Percentiles rank a stretch among this genome's conserved stretches.
Conservation (phyloP, 2,329 filamentous ascomycete species). For the Xylaria sp. region DNA sequence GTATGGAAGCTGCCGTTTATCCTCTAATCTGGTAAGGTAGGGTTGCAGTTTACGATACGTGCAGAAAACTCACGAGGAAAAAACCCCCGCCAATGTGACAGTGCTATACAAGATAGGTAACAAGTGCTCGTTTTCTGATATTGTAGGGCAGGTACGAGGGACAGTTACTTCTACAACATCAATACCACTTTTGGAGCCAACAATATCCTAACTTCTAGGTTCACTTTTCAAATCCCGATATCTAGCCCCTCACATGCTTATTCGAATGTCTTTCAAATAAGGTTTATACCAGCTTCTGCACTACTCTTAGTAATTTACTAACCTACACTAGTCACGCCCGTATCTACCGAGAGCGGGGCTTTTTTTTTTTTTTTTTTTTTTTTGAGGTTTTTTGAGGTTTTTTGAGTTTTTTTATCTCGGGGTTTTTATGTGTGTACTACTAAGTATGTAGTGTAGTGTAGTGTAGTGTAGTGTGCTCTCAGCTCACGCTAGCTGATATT, state of each 20-base stretch:
- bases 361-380: no score
- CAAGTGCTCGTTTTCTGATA: background rate
- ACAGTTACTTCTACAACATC: no score
- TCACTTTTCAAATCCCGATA: background rate
- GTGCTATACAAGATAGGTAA: background rate
- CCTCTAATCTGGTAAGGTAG: background rate
- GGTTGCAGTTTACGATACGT: background rate
- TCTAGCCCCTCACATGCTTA: background rate
- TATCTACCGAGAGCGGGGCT: background rate
- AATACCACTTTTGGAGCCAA: no score
- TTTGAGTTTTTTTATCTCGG: background rate
- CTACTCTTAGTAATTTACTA: background rate
- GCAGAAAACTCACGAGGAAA: conserved; percentile 2
- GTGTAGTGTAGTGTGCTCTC: background rate
- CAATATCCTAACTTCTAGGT: no score
- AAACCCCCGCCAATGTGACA: background rate
- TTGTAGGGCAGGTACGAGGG: no score
- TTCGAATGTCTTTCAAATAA: background rate
- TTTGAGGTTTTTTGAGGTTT: no score
- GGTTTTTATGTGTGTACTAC: no score
- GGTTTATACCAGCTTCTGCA: background rate
- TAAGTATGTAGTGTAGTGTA: background rate
- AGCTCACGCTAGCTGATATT: background rate
- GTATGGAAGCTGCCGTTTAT: background rate
- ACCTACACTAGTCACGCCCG: background rate